Evolutionary conservation across 176 grass and related monocot genomes (phyloP).

Genomic region (Echinochloa phyllopogon): DNA sequence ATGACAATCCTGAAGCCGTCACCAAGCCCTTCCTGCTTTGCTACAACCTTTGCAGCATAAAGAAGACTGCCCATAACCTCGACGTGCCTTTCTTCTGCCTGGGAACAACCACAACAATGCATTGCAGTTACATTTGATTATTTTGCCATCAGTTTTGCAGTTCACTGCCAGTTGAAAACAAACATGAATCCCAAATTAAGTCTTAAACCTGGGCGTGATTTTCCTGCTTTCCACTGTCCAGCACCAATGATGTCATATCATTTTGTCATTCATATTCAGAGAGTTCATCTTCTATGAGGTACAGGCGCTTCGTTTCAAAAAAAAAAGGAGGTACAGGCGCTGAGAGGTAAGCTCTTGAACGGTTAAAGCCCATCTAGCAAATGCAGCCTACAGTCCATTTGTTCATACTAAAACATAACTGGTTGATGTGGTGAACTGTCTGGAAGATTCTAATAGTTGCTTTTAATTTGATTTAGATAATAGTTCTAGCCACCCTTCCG

Average conservation of each 20-base stretch:
- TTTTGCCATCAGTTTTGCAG: background rate
- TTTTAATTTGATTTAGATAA: background rate
- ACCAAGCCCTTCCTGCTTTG: constrained; percentile 69
- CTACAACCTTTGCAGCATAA: constrained; percentile 62
- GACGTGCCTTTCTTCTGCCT: constrained; percentile 75
- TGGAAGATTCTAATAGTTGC: background rate
- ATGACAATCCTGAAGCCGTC: constrained; percentile 76
- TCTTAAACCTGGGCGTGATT: background rate
- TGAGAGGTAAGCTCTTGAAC: background rate
- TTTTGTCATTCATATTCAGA: background rate
- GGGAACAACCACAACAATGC: background rate
- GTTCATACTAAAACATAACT: constrained; percentile 6
- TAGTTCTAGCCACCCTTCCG: background rate
- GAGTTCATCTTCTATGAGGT: background rate
- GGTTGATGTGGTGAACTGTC: background rate
- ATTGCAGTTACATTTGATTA: background rate
- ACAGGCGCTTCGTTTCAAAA: too few species aligned
- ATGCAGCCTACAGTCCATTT: background rate
- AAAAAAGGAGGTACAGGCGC: too few species aligned
- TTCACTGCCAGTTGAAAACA: background rate
- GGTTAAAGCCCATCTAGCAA: background rate
- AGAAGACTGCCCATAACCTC: constrained; percentile 65
- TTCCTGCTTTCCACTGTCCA: background rate
- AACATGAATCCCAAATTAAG: background rate
- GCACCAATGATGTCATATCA: background rate